phyloP scores from a whole-genome alignment of 495 filamentous ascomycete species.

The Entonaema liquescens region DNA sequence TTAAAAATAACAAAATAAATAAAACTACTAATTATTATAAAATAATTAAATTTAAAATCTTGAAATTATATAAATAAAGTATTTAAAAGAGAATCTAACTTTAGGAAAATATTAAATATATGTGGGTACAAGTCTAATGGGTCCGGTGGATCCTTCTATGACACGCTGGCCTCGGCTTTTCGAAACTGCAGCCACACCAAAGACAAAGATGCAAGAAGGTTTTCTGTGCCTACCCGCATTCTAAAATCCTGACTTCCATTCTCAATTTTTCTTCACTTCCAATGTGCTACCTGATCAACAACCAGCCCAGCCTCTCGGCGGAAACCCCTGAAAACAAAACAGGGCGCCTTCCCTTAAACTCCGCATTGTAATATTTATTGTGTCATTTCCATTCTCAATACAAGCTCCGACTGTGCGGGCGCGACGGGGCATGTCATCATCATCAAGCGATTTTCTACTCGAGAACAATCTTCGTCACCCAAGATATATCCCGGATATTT shows the following conservation, averaged over 20 bases:
- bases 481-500: constrained; percentile 19
- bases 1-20: too few species aligned
- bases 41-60: too few species aligned
- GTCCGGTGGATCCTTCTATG: too few species aligned
- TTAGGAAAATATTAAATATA: too few species aligned
- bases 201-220: neutral
- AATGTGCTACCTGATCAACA: constrained; percentile 12
- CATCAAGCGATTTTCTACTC: constrained; percentile 14
- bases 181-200: neutral
- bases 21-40: too few species aligned
- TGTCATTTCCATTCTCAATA: neutral
- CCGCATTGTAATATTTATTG: neutral
- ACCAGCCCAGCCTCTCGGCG: constrained; percentile 18
- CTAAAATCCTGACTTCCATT: constrained; percentile 6
- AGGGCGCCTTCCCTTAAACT: neutral
- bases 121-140: too few species aligned
- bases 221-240: constrained; percentile 7
- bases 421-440: constrained; percentile 25
- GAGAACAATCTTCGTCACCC: constrained; percentile 18
- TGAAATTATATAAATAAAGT: too few species aligned
- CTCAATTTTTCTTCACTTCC: constrained; percentile 11
- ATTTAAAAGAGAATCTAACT: too few species aligned
- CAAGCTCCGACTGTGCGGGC: neutral
- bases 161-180: neutral
- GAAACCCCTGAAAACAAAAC: neutral